Evolutionary conservation across 2,329 filamentous ascomycete species (phyloP).

Genomic region (Calonectria pseudoreteaudii): DNA sequence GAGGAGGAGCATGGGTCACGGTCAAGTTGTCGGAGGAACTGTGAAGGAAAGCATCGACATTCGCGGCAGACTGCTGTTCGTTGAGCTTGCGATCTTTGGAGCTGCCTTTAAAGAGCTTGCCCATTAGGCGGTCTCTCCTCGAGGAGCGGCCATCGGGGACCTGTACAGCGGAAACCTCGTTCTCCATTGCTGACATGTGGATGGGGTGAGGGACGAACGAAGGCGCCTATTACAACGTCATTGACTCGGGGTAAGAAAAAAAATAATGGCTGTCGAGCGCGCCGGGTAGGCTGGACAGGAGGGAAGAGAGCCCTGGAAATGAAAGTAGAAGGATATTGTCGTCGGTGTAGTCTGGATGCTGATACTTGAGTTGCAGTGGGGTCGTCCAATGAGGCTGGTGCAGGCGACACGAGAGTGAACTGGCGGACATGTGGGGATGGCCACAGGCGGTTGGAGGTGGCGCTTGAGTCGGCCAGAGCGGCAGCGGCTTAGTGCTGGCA

Average conservation of each 20-base stretch:
- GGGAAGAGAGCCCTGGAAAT: conserved; percentile 23
- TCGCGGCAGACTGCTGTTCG: conserved; percentile 53
- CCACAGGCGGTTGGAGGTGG: conserved; percentile 40
- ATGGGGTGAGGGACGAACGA: conserved; percentile 15
- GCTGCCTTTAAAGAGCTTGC: conserved; percentile 66
- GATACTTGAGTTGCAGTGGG: conserved; percentile 40
- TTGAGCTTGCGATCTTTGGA: conserved; percentile 55
- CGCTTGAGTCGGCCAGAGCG: conserved; percentile 35
- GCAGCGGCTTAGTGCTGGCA: conserved; percentile 24
- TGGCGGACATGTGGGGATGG: conserved; percentile 44
- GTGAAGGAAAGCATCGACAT: conserved; percentile 71
- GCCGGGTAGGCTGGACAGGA: conserved; percentile 30
- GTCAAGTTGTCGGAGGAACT: conserved; percentile 66
- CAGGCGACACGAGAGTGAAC: conserved; percentile 44
- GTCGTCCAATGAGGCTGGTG: conserved; percentile 45
- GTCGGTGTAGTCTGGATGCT: conserved; percentile 33
- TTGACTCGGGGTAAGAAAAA: conserved; percentile 40
- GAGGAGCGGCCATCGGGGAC: conserved; percentile 56
- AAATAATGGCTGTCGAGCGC: conserved; percentile 27
- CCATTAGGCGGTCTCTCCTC: conserved; percentile 69
- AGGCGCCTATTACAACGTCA: conserved; percentile 43
- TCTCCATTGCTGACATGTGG: conserved; percentile 55
- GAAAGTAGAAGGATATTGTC: conserved; percentile 29
- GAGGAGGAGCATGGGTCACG: conserved; percentile 63
- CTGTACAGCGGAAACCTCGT: conserved; percentile 53